Conservation (phyloP, 2,329 filamentous ascomycete genomes). For the Pyrenophora teres region DNA sequence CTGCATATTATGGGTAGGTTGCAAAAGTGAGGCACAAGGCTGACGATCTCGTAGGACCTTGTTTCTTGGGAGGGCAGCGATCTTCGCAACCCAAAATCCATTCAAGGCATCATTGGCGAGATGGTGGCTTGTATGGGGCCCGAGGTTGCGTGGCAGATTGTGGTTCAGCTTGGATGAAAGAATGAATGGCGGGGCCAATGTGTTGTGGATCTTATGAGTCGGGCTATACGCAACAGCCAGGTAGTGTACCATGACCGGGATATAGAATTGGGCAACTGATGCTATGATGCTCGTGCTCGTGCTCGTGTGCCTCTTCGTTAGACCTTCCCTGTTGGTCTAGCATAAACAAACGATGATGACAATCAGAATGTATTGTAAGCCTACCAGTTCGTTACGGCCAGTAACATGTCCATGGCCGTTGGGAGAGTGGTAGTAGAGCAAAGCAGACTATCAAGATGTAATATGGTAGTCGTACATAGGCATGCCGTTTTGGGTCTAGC, state of each 20-base stretch:
- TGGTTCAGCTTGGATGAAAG: slow-evolving; percentile 59
- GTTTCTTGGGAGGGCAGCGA: slow-evolving; percentile 63
- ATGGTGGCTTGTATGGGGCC: slow-evolving; percentile 68
- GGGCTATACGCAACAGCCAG: not conserved
- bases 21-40: slow-evolving; percentile 18
- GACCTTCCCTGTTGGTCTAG: not conserved
- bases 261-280: not conserved
- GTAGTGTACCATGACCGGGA: not conserved
- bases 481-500: slow-evolving; percentile 7
- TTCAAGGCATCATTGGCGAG: slow-evolving; percentile 70
- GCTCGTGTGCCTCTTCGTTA: not conserved
- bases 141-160: slow-evolving; percentile 61
- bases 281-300: not conserved
- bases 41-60: slow-evolving; percentile 55
- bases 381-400: no score
- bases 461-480: no score
- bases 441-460: no score
- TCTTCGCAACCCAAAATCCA: slow-evolving; percentile 55
- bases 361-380: no score
- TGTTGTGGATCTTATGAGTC: not conserved
- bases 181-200: not conserved
- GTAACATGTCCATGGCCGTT: no score
- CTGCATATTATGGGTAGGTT: not conserved
- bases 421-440: no score
- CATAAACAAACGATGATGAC: not conserved